These are phyloP conservation scores for Geosmithia morbida DNA, from an alignment of 2,329 filamentous ascomycete genomes.

Conservation along the genomic window DNA sequence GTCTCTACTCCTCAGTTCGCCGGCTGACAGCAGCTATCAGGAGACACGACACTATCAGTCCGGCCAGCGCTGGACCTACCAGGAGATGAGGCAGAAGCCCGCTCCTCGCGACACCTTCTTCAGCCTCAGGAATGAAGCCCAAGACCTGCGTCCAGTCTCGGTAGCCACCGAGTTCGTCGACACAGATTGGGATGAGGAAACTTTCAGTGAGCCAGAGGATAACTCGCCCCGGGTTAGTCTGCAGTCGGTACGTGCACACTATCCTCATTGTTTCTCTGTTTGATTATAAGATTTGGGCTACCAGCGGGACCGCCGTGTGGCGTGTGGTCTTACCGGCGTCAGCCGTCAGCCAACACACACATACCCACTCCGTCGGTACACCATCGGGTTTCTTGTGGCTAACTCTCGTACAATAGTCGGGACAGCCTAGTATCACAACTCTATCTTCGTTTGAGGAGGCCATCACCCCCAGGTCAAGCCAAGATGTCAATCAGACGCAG, in stretches of 20 bases:
- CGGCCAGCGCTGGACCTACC: slow-evolving; percentile 22
- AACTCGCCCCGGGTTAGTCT: slow-evolving; percentile 54
- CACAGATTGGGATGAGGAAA: slow-evolving; percentile 59
- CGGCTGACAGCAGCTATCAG: slow-evolving; percentile 10
- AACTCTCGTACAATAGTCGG: slow-evolving; percentile 31
- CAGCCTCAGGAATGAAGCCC: slow-evolving; percentile 33
- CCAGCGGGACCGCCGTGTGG: neutral
- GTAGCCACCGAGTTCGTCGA: slow-evolving; percentile 67
- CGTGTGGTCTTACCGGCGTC: neutral
- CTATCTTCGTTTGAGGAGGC: slow-evolving; percentile 77
- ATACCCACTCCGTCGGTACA: neutral
- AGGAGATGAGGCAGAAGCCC: slow-evolving; percentile 38
- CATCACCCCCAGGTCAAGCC: slow-evolving; percentile 59
- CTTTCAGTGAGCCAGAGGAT: slow-evolving; percentile 42
- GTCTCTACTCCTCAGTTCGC: neutral
- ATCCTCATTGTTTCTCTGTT: neutral
- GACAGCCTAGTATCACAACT: slow-evolving; percentile 67
- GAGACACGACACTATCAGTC: slow-evolving; percentile 19
- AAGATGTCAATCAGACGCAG: slow-evolving; percentile 31
- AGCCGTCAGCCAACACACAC: neutral
- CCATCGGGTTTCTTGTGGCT: neutral
- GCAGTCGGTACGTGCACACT: slow-evolving; percentile 49
- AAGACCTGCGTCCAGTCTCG: slow-evolving; percentile 44
- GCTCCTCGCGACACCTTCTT: slow-evolving; percentile 45
- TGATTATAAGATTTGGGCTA: neutral